phyloP scores from a whole-genome alignment of 805 yeast genomes.

The Teunomyces kruisii region DNA sequence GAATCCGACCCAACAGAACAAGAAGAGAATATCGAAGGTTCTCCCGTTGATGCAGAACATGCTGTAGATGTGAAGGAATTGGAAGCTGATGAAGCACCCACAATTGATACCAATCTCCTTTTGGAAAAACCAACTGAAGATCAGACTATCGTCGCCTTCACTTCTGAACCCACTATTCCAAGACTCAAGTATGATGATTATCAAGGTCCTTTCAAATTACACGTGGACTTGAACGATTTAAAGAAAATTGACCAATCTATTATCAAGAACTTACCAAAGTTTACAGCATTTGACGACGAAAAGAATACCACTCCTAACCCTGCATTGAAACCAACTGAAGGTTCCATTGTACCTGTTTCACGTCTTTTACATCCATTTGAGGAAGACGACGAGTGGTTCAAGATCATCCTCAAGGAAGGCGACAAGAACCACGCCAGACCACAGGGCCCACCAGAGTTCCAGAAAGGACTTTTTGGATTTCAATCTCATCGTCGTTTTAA shows the following conservation, averaged over 20 bases:
- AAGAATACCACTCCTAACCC: constrained; percentile 15
- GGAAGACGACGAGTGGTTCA: constrained; percentile 61
- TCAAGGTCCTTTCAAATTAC: constrained; percentile 46
- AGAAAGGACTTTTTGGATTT: constrained; percentile 59
- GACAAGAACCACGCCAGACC: constrained; percentile 8
- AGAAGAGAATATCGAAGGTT: constrained; percentile 4
- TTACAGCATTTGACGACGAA: constrained; percentile 46
- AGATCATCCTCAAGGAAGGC: constrained; percentile 50
- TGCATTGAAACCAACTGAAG: constrained; percentile 26
- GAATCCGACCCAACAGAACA: neutral
- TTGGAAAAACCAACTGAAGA: constrained; percentile 11
- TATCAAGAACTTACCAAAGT: constrained; percentile 47
- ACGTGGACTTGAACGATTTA: constrained; percentile 41
- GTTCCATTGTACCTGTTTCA: constrained; percentile 56
- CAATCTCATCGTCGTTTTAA: constrained; percentile 55
- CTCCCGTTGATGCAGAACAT: neutral
- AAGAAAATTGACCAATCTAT: constrained; percentile 48
- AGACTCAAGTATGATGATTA: constrained; percentile 2
- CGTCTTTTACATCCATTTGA: constrained; percentile 65
- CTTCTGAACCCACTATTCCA: neutral
- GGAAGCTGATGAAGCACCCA: neutral
- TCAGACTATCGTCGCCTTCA: neutral
- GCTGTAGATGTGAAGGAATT: constrained; percentile 5
- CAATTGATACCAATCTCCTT: constrained; percentile 41
- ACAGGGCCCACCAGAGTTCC: constrained; percentile 39